Percentiles rank a stretch among this genome's conserved stretches.
Conservation (phyloP, 768 basidiomycete species). For the Boletus edulis region DNA sequence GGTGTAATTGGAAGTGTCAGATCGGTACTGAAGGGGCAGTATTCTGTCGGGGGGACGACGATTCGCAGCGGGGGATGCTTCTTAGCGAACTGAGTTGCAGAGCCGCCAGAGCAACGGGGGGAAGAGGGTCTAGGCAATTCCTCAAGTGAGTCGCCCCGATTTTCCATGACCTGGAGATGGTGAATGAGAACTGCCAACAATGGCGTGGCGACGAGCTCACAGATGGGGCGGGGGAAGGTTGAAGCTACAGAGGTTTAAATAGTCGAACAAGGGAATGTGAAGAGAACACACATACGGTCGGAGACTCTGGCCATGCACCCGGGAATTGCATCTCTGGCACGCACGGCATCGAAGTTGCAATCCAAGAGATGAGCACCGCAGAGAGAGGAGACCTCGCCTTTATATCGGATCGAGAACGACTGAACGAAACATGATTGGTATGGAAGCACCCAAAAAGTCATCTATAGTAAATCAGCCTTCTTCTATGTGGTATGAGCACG, state of each 20-base stretch:
- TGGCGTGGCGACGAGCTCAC: constrained; percentile 3
- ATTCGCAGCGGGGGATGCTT: constrained; percentile 27
- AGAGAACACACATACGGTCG: constrained; percentile 12
- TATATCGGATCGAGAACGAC: constrained; percentile 14
- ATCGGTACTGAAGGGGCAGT: constrained; percentile 33
- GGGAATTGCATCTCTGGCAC: constrained; percentile 18
- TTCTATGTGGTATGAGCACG: constrained; percentile 25
- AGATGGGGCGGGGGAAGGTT: not conserved
- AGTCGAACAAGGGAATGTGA: not conserved
- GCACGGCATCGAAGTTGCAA: constrained; percentile 22
- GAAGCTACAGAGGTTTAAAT: not conserved
- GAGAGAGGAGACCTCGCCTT: constrained; percentile 16
- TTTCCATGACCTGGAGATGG: constrained; percentile 18
- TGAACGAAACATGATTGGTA: constrained; percentile 20
- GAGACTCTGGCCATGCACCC: constrained; percentile 24
- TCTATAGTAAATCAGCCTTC: constrained; percentile 5
- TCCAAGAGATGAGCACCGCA: constrained; percentile 2
- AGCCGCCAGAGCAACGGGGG: not conserved
- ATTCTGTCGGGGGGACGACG: constrained; percentile 32
- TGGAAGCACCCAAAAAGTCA: constrained; percentile 18
- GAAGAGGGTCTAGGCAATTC: constrained; percentile 3
- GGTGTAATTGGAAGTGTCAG: constrained; percentile 30
- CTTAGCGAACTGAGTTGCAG: constrained; percentile 13
- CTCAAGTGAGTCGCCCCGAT: constrained; percentile 14
- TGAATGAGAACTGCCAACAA: not conserved